A percentile compares a stretch with the other conserved stretches of the same genome.
Evolutionary conservation across 2,329 filamentous ascomycete genomes (phyloP).

Genomic region (Calycina herbarum): DNA sequence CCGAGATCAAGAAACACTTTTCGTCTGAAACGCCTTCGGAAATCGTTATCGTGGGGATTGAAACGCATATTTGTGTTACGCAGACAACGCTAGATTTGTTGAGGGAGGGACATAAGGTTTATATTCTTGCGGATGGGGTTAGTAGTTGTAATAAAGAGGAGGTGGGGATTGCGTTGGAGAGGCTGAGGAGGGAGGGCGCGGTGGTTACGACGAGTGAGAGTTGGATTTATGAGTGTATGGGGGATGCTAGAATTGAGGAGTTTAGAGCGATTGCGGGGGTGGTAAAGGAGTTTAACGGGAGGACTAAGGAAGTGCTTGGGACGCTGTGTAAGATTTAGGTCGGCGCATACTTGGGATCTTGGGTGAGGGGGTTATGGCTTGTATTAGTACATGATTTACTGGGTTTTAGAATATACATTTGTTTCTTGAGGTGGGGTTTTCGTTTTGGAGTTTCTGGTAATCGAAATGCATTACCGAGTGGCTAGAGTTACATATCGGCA

Average conservation of each 20-base stretch:
- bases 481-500: too few relatives aligned
- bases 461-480: too few relatives aligned
- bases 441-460: neutral
- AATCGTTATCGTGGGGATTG: conserved; percentile 84
- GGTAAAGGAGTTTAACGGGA: conserved; percentile 73
- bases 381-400: neutral
- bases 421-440: neutral
- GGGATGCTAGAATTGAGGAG: conserved; percentile 71
- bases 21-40: conserved; percentile 46
- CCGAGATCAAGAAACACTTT: conserved; percentile 56
- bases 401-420: neutral
- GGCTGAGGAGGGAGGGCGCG: conserved; percentile 74
- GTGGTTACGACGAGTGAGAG: conserved; percentile 85
- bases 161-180: conserved; percentile 72
- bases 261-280: conserved; percentile 74
- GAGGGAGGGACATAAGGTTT: conserved; percentile 73
- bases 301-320: conserved; percentile 69
- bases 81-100: conserved; percentile 87
- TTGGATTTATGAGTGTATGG: conserved; percentile 85
- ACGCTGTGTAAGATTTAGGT: conserved; percentile 61
- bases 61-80: conserved; percentile 90
- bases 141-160: conserved; percentile 84
- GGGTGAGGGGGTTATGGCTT: neutral
- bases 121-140: conserved; percentile 85
- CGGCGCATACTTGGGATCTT: neutral